Base-by-base conservation (phyloP, 768 basidiomycete genomes). In the Lepiota brunneoincarnata region DNA sequence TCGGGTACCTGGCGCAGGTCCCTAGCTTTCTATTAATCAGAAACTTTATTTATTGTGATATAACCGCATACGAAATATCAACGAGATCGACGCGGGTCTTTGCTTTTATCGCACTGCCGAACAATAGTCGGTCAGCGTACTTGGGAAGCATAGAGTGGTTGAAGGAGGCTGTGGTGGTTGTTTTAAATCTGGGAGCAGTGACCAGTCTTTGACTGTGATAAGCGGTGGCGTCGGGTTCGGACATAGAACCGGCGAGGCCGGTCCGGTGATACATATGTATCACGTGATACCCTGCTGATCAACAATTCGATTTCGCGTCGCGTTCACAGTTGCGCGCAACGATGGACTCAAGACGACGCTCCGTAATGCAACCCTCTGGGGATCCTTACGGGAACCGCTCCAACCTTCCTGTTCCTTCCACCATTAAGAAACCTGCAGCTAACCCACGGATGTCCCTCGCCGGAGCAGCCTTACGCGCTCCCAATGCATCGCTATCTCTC, bases 1-100 rank as follows among this genome's bases (percentile, higher is more conserved):
- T 98, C 89, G 12, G 97, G 95, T 11, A 99, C 76, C 70, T 98
- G 91, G 50, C 96, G 91, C 11, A 78, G 43, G 58, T 76, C 69
- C 23, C 80, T 82, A 55, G 23, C 49, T 58, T 34, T 54, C 18
- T 14, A 45, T 54, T 46, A 9, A 44, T 49, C 51, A 49, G 18
- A 41, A 35, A 38, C 46, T 48, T 34, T 35, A 42, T 49, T 51
- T 34, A 40, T n/a, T 31, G 23, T 40, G 37, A 51, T 4, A 12
- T 3, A 42, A 23, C 18, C 26, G 17, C 91, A 57, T 72, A 97
- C 96, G 93, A 91, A 48, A 87, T 93, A 72, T 99, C 96, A 50
- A 91, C 61, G 56, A 92, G 81, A 54, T 69, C 56, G 1, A 59
- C 18, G 2, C 87, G 86, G 1, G 90, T 71, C 23, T 72, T 61